Percentiles rank a stretch among this genome's conserved stretches.
Conservation (phyloP, 148 eudicot genomes). For the Polygonum aviculare region DNA sequence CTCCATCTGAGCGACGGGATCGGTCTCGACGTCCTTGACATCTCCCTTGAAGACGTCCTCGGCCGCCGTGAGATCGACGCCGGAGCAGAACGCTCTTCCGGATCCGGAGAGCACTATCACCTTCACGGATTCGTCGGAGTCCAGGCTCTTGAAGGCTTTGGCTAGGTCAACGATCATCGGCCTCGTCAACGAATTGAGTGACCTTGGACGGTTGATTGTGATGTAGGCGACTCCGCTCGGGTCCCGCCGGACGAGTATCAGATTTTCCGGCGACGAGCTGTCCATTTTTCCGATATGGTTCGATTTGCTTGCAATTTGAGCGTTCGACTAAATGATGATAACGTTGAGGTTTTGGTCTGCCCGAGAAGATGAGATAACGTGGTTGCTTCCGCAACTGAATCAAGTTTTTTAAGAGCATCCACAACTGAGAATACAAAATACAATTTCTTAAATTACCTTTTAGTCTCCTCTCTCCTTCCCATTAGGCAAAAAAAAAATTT, state of each 20-base stretch:
- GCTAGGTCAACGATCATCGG: constrained; percentile 65
- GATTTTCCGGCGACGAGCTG: constrained; percentile 26
- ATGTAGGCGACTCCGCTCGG: constrained; percentile 48
- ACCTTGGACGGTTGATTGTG: constrained; percentile 76
- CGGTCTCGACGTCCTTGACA: constrained; percentile 58
- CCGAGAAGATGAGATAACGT: too few relatives aligned
- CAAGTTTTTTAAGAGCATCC: too few relatives aligned
- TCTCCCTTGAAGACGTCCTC: constrained; percentile 91
- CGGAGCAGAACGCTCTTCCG: constrained; percentile 88
- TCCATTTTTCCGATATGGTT: not conserved
- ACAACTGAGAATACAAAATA: too few relatives aligned
- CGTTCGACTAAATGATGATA: not conserved
- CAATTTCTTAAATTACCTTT: too few relatives aligned
- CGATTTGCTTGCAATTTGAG: not conserved
- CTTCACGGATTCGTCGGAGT: constrained; percentile 51
- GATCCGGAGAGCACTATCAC: constrained; percentile 74
- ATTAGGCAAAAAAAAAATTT: too few relatives aligned
- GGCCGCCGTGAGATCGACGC: constrained; percentile 81
- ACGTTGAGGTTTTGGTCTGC: too few relatives aligned
- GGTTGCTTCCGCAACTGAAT: too few relatives aligned
- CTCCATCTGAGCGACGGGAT: constrained; percentile 86
- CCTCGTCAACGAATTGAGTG: constrained; percentile 62
- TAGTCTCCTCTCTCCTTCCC: too few relatives aligned
- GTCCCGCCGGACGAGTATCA: constrained; percentile 43
- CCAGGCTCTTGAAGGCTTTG: constrained; percentile 45